Evolutionary conservation across 176 grass and related monocot genomes (phyloP).

Genomic region (Aegilops sharonensis): DNA sequence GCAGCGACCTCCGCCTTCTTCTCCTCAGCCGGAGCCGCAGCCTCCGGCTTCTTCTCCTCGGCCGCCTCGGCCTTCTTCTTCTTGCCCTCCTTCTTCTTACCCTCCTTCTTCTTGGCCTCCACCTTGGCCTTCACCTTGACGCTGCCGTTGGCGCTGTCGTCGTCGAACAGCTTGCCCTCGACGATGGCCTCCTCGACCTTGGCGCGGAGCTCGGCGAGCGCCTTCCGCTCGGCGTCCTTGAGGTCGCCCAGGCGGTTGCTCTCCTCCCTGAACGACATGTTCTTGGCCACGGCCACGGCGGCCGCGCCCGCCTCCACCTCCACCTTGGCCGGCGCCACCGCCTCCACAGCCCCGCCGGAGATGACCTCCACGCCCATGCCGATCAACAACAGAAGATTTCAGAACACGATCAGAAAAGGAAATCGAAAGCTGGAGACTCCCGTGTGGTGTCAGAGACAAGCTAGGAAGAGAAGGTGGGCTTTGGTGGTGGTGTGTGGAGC

Average conservation of each 20-base stretch:
- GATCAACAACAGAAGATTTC: too few relatives aligned
- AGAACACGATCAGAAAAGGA: too few relatives aligned
- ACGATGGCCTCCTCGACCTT: slow-evolving; percentile 73
- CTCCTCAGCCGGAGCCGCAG: too few relatives aligned
- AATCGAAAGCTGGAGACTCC: too few relatives aligned
- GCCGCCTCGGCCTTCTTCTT: not conserved
- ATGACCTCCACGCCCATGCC: slow-evolving; percentile 47
- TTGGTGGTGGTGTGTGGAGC: not conserved
- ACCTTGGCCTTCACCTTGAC: not conserved
- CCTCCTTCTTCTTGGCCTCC: not conserved
- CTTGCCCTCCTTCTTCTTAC: not conserved
- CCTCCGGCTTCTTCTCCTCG: not conserved
- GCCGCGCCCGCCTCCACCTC: not conserved
- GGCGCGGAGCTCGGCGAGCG: slow-evolving; percentile 66
- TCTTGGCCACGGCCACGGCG: slow-evolving; percentile 48
- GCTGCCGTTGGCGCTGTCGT: not conserved
- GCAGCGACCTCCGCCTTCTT: not conserved
- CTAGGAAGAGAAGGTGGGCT: not conserved
- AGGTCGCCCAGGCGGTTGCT: slow-evolving; percentile 83
- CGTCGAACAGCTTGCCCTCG: slow-evolving; percentile 46
- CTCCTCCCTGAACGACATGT: slow-evolving; percentile 79
- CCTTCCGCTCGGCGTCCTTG: slow-evolving; percentile 79
- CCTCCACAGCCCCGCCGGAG: slow-evolving; percentile 7
- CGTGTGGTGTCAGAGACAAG: not conserved
- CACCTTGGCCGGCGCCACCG: slow-evolving; percentile 12